Evolutionary conservation across 768 basidiomycete genomes (phyloP), one percentile per base, ranked within the genome.

Genomic region (Leccinellum albellum): DNA sequence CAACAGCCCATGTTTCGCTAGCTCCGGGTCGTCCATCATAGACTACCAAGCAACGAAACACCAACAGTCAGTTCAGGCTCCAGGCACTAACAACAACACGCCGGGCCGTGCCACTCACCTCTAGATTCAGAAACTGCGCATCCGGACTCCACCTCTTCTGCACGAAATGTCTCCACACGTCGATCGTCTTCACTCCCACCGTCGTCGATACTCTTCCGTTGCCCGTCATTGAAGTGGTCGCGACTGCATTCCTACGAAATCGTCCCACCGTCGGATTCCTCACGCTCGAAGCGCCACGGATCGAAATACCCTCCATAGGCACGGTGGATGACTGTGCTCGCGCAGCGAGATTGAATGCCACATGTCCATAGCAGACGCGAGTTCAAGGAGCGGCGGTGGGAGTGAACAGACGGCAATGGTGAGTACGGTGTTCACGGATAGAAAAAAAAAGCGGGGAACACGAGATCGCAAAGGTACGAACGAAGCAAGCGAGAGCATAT

Each of bases 161-260:
- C 37, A 94, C 86, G 64, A 93, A 80, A 63, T 88, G 82, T 65
- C 80, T 79, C 89, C 90, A 91, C n/a, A 82, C 70, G 56, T 89
- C 86, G 26, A 93, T 73, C 26, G 72, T 63, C 70, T 75, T 72
- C 72, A 77, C 56, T 50, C 65, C 62, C 40, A 59, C 63, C 37
- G 70, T 64, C 42, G 66, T 37, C 44, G 47, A n/a, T 37, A 37
- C 56, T 55, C 67, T 57, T 51, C 52, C 56, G 28, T 46, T 24
- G 17, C 60, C 58, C 5, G 58, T 28, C 13, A 14, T 23, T 14
- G 66, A 55, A 20, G 70, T 26, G 7, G 60, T 53, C 9, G 79
- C 74, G 26, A 82, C 75, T 14, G 82, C 84, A 65, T 83, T 85
- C 69, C 88, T 79, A 60, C 86, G 84, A 57, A 81, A 65, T 53